Conservation (phyloP, 2,329 filamentous ascomycete genomes). For the Monosporascus sp. region DNA sequence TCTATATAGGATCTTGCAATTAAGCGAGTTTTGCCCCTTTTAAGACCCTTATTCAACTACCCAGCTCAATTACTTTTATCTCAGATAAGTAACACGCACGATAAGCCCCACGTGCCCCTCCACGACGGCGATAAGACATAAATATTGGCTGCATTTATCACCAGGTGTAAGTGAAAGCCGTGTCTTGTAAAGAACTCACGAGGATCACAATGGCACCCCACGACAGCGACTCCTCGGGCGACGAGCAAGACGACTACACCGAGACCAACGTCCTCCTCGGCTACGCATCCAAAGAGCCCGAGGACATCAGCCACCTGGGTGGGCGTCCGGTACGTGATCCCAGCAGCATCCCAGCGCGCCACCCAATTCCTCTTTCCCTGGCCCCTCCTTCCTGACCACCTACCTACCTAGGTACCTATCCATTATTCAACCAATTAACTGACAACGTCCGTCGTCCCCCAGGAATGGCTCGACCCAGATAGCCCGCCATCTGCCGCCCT, state of each 20-base stretch:
- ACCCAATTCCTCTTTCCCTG: no score
- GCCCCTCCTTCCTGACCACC: no score
- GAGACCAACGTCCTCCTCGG: slow-evolving; percentile 87
- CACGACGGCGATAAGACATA: neutral
- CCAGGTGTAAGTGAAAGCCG: no score
- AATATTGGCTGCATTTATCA: neutral
- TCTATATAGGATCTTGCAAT: no score
- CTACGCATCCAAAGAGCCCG: slow-evolving; percentile 75
- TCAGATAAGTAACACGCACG: neutral
- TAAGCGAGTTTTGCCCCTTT: no score
- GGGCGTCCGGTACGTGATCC: slow-evolving; percentile 67
- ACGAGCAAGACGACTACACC: slow-evolving; percentile 62
- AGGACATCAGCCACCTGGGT: slow-evolving; percentile 81
- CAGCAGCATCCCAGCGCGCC: no score
- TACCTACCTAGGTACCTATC: no score
- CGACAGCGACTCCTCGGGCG: slow-evolving; percentile 80
- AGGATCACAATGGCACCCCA: slow-evolving; percentile 41
- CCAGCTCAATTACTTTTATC: no score
- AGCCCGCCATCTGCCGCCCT: slow-evolving; percentile 69
- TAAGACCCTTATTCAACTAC: no score
- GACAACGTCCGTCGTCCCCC: neutral
- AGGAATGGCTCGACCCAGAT: slow-evolving; percentile 80
- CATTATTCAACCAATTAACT: neutral
- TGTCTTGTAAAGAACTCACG: no score
- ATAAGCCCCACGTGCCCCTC: neutral